Base-by-base conservation (phyloP, 148 eudicot genomes). In the Chenopodium suecicum region DNA sequence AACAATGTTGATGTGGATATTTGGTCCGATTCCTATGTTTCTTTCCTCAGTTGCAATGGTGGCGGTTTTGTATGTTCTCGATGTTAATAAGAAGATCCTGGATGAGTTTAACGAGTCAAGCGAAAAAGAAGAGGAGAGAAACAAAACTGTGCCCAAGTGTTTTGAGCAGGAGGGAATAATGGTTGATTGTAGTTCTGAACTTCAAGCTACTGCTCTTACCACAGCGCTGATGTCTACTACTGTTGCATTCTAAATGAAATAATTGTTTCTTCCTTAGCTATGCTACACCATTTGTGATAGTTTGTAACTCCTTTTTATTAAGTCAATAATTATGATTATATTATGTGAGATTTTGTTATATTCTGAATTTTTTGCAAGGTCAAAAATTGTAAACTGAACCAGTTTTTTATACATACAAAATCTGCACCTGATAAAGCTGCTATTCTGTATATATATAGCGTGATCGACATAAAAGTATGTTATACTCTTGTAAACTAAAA, bases 1-100 rank as follows among this genome's bases (percentile, higher is more conserved):
- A 70, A 84, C 74, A 31, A 60, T 86, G 74, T 32, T 89, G 76
- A 9, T 88, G 78, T 89, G 92, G 92, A 73, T 86, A 48, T 89
- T 89, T 50, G 92, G 92, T 46, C 92, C 90, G 0, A 89, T 89
- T 63, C 89, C 92, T 0, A 88, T 89, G 90, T 84, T 89, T 66
- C 86, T 83, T 56, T 79, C 86, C 34, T 83, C 86, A 0, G 78
- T 83, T 27, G 67, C 23, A 13, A 79, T 78, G 44, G 89, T 89
- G 31, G 12, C 47, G 46, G 9, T 88, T 58, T 71, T 88, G 85
- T 54, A 86, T 48, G 41, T 72, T 44, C 79, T 89, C 50, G 92
- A 89, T 82, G 82, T 64, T 23, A 89, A 88, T 64, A 63, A 66
- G 65, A 86, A 71, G 74, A 86, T 80, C 0, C 13, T 86, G 77